These are phyloP conservation scores for Sporothrix schenckii DNA, from an alignment of 2,329 filamentous ascomycete species.

Conservation along the genomic window DNA sequence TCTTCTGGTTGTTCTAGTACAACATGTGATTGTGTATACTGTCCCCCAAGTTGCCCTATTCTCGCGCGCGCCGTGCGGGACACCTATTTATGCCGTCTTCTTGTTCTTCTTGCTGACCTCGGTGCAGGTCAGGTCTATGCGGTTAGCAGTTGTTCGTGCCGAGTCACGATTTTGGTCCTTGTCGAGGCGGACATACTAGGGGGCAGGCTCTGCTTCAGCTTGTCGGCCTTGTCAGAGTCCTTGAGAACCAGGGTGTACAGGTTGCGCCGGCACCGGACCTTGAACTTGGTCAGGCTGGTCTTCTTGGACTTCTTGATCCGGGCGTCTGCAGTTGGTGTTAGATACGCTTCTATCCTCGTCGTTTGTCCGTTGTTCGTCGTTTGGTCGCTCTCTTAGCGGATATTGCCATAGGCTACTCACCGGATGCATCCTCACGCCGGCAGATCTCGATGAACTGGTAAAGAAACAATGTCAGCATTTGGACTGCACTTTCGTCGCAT, in stretches of 20 bases:
- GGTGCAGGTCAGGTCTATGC: constrained; percentile 55
- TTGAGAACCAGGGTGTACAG: constrained; percentile 98
- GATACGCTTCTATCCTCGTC: constrained; percentile 33
- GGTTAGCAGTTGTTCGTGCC: constrained; percentile 11
- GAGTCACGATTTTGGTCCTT: too few species aligned
- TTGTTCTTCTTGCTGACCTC: constrained; percentile 65
- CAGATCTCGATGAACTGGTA: constrained; percentile 98
- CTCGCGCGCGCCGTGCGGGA: constrained; percentile 4
- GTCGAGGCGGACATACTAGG: constrained; percentile 67
- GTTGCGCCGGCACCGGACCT: constrained; percentile 96
- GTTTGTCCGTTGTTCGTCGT: constrained; percentile 1
- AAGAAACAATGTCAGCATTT: constrained; percentile 29
- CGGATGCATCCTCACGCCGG: constrained; percentile 98
- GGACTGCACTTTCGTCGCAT: background rate
- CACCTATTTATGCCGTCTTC: constrained; percentile 48
- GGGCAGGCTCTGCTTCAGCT: constrained; percentile 98
- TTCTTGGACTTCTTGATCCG: constrained; percentile 96
- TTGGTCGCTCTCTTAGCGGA: background rate
- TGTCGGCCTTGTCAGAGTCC: constrained; percentile 99
- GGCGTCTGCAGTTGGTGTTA: constrained; percentile 60
- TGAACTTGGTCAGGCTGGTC: constrained; percentile 97
- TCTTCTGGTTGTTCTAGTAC: constrained; percentile 21
- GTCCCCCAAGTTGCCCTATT: constrained; percentile 19
- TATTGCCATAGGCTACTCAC: constrained; percentile 63
- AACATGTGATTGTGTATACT: background rate